A percentile compares a stretch with the other conserved stretches of the same genome.
These are phyloP conservation scores for Melastoma malabathricum DNA, from an alignment of 345 rosid species.

Conservation along the genomic window DNA sequence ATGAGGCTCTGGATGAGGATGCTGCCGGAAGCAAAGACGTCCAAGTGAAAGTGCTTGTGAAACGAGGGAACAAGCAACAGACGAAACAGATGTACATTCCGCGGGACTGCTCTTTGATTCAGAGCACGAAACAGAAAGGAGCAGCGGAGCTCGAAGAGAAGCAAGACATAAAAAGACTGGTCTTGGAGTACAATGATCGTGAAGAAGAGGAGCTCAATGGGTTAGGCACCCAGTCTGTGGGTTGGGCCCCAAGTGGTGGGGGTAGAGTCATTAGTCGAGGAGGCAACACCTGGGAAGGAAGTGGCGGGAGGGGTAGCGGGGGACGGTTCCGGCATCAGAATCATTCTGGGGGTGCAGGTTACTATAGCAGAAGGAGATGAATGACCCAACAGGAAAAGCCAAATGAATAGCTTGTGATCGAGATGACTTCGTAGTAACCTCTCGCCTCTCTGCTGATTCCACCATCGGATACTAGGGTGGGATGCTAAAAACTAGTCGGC, in stretches of 20 bases:
- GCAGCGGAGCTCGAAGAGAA: conserved; percentile 96
- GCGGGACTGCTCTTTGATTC: conserved; percentile 66
- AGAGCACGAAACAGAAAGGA: conserved; percentile 97
- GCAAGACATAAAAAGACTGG: conserved; percentile 93
- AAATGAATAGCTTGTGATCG: not conserved
- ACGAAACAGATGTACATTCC: conserved; percentile 90
- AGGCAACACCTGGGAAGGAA: conserved; percentile 40
- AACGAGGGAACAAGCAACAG: conserved; percentile 95
- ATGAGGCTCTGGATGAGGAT: conserved; percentile 63
- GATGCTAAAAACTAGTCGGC: not conserved
- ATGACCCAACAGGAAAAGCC: not conserved
- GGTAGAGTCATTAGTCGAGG: conserved; percentile 35
- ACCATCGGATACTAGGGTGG: not conserved
- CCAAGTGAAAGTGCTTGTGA: conserved; percentile 91
- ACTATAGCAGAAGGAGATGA: conserved; percentile 61
- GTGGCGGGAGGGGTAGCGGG: conserved; percentile 45
- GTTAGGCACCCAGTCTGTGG: conserved; percentile 49
- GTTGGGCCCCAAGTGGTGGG: conserved; percentile 61
- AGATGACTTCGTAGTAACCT: not conserved
- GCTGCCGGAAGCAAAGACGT: conserved; percentile 65
- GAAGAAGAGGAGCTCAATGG: conserved; percentile 90
- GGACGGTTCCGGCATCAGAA: conserved; percentile 54
- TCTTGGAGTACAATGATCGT: conserved; percentile 87
- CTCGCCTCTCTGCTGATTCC: not conserved
- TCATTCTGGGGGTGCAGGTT: conserved; percentile 59